phyloP scores from a whole-genome alignment of 257 asterid species.

The Fraxinus excelsior region DNA sequence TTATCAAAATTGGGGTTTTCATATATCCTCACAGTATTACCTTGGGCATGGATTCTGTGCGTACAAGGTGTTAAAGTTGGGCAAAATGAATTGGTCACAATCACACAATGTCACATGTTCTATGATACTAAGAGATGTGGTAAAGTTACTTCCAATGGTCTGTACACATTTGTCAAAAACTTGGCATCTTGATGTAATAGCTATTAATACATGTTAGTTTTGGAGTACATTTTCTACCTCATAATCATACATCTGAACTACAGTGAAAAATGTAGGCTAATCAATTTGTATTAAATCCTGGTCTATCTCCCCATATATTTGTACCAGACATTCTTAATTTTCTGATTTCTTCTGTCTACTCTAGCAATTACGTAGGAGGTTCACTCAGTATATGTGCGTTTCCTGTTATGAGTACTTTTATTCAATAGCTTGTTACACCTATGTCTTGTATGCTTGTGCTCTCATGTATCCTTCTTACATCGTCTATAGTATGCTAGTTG shows the following conservation, averaged over 20 bases:
- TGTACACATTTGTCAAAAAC: neutral
- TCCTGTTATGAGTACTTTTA: neutral
- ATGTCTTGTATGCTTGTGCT: neutral
- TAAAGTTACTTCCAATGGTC: neutral
- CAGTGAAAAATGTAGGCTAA: neutral
- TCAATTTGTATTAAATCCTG: neutral
- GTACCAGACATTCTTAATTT: neutral
- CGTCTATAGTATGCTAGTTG: slow-evolving; percentile 81
- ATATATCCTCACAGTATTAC: neutral
- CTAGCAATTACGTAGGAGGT: neutral
- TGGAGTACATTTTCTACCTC: neutral
- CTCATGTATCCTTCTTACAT: slow-evolving; percentile 22
- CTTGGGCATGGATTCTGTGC: neutral
- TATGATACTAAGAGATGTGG: neutral
- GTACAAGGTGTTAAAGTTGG: neutral
- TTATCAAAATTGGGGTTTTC: neutral
- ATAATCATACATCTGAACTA: neutral
- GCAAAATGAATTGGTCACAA: neutral
- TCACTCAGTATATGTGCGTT: neutral
- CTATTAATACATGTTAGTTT: neutral
- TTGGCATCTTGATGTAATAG: neutral
- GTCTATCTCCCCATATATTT: neutral
- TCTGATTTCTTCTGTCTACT: neutral
- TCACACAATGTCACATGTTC: neutral
- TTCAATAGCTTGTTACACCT: neutral